phyloP scores from a whole-genome alignment of 1,284 basidiomycete genomes.

The Taiwanofungus camphoratus region DNA sequence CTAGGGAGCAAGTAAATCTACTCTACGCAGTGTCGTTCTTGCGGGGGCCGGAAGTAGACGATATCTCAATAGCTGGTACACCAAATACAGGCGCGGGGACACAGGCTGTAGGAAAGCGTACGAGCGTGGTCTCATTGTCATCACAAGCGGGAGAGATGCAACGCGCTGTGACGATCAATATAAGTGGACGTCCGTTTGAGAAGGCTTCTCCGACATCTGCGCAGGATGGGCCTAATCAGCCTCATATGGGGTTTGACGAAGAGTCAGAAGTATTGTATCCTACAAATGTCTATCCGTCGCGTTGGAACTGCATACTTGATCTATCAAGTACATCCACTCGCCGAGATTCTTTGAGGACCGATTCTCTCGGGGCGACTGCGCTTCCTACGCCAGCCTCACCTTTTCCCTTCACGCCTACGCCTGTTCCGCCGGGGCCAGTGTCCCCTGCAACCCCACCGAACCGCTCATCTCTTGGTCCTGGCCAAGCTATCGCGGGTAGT shows the following conservation, averaged over 20 bases:
- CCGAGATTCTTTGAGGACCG: conserved; percentile 8
- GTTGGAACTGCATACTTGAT: conserved; percentile 86
- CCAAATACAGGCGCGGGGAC: conserved; percentile 1
- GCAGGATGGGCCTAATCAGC: no score
- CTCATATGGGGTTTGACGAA: no score
- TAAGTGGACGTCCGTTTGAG: conserved; percentile 63
- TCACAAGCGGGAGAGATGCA: conserved; percentile 49
- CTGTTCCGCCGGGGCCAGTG: background rate
- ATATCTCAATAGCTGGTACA: conserved; percentile 33
- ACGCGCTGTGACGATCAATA: conserved; percentile 72
- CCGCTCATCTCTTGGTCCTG: conserved; percentile 4
- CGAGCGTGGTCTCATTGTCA: conserved; percentile 3
- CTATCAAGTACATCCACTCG: conserved; percentile 42
- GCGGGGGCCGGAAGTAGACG: conserved; percentile 51
- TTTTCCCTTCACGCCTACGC: conserved; percentile 41
- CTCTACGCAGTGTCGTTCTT: conserved; percentile 80
- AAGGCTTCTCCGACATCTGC: conserved; percentile 1
- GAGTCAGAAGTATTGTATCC: conserved; percentile 40
- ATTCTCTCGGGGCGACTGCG: conserved; percentile 36
- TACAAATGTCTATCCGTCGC: conserved; percentile 68
- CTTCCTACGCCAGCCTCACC: conserved; percentile 72
- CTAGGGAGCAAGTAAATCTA: conserved; percentile 79
- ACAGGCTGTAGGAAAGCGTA: conserved; percentile 6
- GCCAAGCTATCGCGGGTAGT: conserved; percentile 41
- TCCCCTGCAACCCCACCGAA: conserved; percentile 1